phyloP scores from a whole-genome alignment of 2,329 filamentous ascomycete genomes.

The Alternaria tenuissima region DNA sequence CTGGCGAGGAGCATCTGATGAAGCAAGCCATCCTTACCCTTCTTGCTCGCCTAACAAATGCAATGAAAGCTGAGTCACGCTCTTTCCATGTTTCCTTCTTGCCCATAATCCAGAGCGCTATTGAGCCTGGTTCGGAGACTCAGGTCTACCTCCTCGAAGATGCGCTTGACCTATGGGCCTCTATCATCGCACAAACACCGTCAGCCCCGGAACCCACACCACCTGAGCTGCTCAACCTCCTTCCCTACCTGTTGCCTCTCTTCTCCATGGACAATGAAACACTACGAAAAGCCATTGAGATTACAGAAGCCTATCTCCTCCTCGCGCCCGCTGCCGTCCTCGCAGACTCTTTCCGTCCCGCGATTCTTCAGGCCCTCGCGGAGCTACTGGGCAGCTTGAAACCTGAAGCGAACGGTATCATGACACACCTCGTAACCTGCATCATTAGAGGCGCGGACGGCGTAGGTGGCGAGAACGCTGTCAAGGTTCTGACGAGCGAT shows the following conservation, averaged over 20 bases:
- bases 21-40: constrained; percentile 93
- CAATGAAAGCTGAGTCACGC: constrained; percentile 80
- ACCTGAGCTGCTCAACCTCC: constrained; percentile 53
- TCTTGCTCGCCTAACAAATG: constrained; percentile 82
- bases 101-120: constrained; percentile 81
- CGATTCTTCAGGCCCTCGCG: constrained; percentile 51
- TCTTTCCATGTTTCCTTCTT: constrained; percentile 82
- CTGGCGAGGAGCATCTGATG: constrained; percentile 87
- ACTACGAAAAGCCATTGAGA: constrained; percentile 58
- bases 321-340: constrained; percentile 58
- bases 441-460: constrained; percentile 60
- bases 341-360: constrained; percentile 51
- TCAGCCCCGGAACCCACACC: constrained; percentile 53
- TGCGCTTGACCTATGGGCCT: constrained; percentile 86
- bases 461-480: constrained; percentile 60
- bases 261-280: constrained; percentile 60
- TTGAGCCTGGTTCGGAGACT: constrained; percentile 72
- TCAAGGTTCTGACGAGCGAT: constrained; percentile 61
- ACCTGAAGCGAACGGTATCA: constrained; percentile 57
- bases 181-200: constrained; percentile 71
- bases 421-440: constrained; percentile 57
- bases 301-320: constrained; percentile 59
- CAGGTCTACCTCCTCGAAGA: constrained; percentile 86
- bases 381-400: constrained; percentile 58
- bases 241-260: constrained; percentile 56